phyloP scores from a whole-genome alignment of 345 rosid species.

The Pelargonium nanum region DNA sequence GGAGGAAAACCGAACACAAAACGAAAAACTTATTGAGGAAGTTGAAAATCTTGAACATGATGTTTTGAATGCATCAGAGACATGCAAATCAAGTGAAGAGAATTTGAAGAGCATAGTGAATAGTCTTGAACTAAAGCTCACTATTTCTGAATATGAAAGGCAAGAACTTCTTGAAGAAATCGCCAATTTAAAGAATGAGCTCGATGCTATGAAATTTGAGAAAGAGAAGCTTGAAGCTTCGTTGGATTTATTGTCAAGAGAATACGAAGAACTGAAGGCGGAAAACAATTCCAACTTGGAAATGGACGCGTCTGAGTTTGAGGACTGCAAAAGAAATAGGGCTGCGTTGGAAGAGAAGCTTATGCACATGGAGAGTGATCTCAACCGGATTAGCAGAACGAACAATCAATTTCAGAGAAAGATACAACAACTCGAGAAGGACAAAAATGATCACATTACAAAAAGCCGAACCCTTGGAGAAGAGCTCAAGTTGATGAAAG shows the following conservation, averaged over 20 bases:
- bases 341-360: slow-evolving; percentile 29
- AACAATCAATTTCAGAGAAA: slow-evolving; percentile 31
- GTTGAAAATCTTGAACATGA: slow-evolving; percentile 30
- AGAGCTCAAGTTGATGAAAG: slow-evolving; percentile 24
- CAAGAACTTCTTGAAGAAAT: slow-evolving; percentile 32
- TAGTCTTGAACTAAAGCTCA: slow-evolving; percentile 38
- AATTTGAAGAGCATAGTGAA: slow-evolving; percentile 25
- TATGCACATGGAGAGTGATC: slow-evolving; percentile 22
- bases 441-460: slow-evolving; percentile 19
- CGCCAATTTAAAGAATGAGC: slow-evolving; percentile 21
- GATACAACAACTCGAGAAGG: slow-evolving; percentile 34
- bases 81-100: slow-evolving; percentile 32
- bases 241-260: slow-evolving; percentile 12
- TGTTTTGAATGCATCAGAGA: slow-evolving; percentile 16
- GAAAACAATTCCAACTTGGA: slow-evolving; percentile 26
- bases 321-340: slow-evolving; percentile 23
- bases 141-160: slow-evolving; percentile 42
- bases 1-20: slow-evolving; percentile 28
- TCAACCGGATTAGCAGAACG: slow-evolving; percentile 23
- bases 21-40: slow-evolving; percentile 24
- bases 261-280: slow-evolving; percentile 26
- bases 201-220: slow-evolving; percentile 15
- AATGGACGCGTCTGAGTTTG: slow-evolving; percentile 23
- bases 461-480: slow-evolving; percentile 34
- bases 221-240: slow-evolving; percentile 31